phyloP scores from a whole-genome alignment of 768 basidiomycete genomes.

The Boletus patriciae region DNA sequence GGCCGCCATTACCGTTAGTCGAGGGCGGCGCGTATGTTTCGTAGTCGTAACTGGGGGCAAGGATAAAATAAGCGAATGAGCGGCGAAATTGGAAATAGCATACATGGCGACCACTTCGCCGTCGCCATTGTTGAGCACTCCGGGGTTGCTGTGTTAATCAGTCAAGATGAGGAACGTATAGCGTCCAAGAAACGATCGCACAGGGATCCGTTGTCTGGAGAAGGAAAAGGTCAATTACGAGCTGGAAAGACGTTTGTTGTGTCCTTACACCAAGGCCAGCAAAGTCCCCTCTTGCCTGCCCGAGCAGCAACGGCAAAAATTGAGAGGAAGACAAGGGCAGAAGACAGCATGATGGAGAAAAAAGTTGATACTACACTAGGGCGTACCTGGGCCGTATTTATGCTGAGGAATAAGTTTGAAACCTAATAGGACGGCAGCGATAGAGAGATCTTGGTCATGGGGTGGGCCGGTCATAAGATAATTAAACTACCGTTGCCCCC shows the following conservation, averaged over 20 bases:
- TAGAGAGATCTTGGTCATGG: not conserved
- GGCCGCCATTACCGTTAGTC: conserved; percentile 37
- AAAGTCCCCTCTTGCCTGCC: conserved; percentile 41
- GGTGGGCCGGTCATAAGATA: not conserved
- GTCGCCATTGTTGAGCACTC: conserved; percentile 33
- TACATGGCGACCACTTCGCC: conserved; percentile 38
- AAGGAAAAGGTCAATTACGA: not conserved
- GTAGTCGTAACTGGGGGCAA: conserved; percentile 35
- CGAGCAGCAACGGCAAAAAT: conserved; percentile 19
- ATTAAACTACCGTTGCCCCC: not conserved
- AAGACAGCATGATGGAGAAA: conserved; percentile 18
- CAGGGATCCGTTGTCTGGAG: conserved; percentile 32
- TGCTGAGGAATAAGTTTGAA: not conserved
- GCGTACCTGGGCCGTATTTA: not conserved
- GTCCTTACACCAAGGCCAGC: conserved; percentile 37
- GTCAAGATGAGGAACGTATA: not conserved
- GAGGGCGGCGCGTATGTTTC: conserved; percentile 38
- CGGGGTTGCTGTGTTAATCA: conserved; percentile 24
- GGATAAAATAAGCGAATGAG: not conserved
- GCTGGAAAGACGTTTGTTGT: not conserved
- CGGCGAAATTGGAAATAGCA: not conserved
- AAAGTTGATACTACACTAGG: not conserved
- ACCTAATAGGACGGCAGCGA: not conserved
- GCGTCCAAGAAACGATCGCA: conserved; percentile 10
- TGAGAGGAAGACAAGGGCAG: conserved; percentile 16